Evolutionary conservation across 2,329 filamentous ascomycete species (phyloP), one percentile per base, ranked within the genome.

Genomic region (Exophiala aquamarina): DNA sequence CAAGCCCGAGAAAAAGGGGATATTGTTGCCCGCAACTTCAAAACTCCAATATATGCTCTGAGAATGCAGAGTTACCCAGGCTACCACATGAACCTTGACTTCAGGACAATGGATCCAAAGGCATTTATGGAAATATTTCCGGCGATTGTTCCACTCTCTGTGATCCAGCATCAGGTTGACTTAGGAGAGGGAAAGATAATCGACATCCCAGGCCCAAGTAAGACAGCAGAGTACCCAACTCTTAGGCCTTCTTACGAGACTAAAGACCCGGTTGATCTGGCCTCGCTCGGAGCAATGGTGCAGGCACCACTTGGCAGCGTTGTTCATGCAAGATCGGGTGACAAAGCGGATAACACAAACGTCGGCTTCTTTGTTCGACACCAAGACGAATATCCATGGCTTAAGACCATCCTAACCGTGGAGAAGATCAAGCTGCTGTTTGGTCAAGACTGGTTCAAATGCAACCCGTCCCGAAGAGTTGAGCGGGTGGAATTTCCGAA

Each of bases 401-500:
- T 71, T 8, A 62, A 61, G 9, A 55, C 56, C 4, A 64, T 73
- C 1, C 58, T 77, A 51, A 72, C 65, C 1, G 56, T 61, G 5
- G 49, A 58, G 4, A 62, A 60, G 6, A 52, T 75, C 36, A 61
- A 62, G 13, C 49, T 64, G 6, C 52, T 71, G 41, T 63, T 76
- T 0, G 71, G 63, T 1, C 57, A 67, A 5, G 64, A 71, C 33
- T 60, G 65, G 37, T 66, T 64, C 51, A 26, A 15, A 40, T 10
- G 45, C 38, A 26, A 26, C 11, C 6, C 23, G 6, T n/a, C n/a
- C n/a, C 14, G 18, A 45, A 54, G 58, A 5, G 54, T 75, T 2
- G 72, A 76, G 55, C 59, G 73, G 8, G 69, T 75, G 7, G 73
- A 76, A 59, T 70, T 76, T 41, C 62, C 66, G 0, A 52, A 61